phyloP scores from a whole-genome alignment of 73 alveolate genomes.

The Tetrahymena borealis region DNA sequence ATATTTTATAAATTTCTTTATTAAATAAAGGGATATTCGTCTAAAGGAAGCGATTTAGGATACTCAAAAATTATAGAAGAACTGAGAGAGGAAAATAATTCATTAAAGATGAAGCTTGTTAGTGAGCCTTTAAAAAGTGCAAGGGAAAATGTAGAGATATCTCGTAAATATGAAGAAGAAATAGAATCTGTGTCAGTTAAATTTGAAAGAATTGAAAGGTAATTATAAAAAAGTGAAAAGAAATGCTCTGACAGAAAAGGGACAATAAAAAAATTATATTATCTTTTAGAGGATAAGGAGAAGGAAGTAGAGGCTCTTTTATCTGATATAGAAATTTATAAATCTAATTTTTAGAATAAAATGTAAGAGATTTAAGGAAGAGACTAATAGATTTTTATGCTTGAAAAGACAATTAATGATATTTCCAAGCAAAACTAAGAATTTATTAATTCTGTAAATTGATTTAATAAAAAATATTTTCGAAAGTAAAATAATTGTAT shows the following conservation, averaged over 20 bases:
- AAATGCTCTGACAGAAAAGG: not conserved
- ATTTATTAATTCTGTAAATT: not conserved
- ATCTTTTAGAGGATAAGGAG: not conserved
- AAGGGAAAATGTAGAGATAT: not conserved
- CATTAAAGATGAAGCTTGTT: not conserved
- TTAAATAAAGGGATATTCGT: not conserved
- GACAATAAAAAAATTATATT: not conserved
- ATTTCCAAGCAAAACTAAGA: not conserved
- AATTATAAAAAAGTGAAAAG: not conserved
- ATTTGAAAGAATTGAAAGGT: not conserved
- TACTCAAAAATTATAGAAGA: not conserved
- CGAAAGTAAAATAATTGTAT: not conserved
- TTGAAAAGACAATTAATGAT: not conserved
- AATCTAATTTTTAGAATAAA: not conserved
- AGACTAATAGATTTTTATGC: not conserved
- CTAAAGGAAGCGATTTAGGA: not conserved
- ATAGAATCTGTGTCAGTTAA: not conserved
- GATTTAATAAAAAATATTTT: not conserved
- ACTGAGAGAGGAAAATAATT: not conserved
- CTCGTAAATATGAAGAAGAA: not conserved
- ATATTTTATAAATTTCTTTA: not conserved
- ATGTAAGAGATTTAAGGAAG: not conserved
- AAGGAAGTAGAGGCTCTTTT: not conserved
- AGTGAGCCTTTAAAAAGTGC: conserved; percentile 1
- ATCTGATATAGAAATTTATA: not conserved